phyloP scores from a whole-genome alignment of 305 asterid species.

The Solanum hybrid region DNA sequence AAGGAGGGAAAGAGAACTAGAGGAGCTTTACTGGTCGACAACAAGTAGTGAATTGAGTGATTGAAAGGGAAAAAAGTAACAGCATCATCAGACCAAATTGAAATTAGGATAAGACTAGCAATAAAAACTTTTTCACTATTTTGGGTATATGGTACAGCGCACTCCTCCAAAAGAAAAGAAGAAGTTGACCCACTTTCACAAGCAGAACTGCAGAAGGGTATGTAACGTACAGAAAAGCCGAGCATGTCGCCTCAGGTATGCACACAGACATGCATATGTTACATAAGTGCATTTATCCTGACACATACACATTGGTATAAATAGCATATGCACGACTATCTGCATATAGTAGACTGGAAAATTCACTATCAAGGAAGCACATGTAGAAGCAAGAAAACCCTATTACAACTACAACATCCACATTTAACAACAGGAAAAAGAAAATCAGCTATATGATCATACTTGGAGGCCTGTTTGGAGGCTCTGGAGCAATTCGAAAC shows the following conservation, averaged over 20 bases:
- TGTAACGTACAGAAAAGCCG: background rate
- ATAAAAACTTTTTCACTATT: background rate
- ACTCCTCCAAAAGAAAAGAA: background rate
- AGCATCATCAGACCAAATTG: background rate
- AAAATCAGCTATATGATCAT: constrained; percentile 19
- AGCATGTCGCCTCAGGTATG: background rate
- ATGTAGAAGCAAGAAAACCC: background rate
- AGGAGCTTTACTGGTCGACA: background rate
- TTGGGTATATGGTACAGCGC: background rate
- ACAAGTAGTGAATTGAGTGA: background rate
- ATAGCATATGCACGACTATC: background rate
- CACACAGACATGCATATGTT: background rate
- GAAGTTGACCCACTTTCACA: background rate
- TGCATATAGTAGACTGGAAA: background rate
- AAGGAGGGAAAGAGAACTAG: background rate
- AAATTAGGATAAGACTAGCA: background rate
- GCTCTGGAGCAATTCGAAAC: constrained; percentile 73
- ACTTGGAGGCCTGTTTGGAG: constrained; percentile 87
- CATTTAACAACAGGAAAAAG: background rate
- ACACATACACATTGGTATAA: background rate
- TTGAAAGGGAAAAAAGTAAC: background rate
- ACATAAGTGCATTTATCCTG: background rate
- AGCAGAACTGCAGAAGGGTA: background rate
- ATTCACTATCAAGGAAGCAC: background rate
- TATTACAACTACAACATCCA: background rate